Evolutionary conservation across 139 green algal genomes (phyloP), one percentile per base, ranked within the genome.

Genomic region (Parachlorella kessleri): DNA sequence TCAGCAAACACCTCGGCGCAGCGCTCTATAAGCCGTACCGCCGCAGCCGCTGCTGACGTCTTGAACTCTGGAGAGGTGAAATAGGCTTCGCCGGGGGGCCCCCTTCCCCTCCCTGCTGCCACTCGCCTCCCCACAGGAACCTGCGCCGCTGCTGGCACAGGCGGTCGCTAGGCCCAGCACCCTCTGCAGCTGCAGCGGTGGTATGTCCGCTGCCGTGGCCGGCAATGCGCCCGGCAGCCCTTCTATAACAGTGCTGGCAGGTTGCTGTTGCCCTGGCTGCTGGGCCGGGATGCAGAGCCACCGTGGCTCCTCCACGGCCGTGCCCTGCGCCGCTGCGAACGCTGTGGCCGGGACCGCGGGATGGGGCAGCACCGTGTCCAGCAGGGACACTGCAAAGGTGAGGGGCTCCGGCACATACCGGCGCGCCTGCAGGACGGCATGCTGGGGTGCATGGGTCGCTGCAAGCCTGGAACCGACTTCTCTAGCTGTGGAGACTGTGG

Each of bases 341-440:
- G 41, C 33, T 10, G 55, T 39, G 24, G 63, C 14, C 36, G 26
- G 5, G 48, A 24, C 33, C 6, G 23, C 53, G 3, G 40, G 59
- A 32, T n/a, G 37, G 3, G 71, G 64, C 41, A 74, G 36, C 35
- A 36, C 70, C 9, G 77, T 73, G 2, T 65, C 40, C 35, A 95
- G 68, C 64, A 86, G 38, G 39, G 78, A 78, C 33, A 78, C 72
- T 3, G 89, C 78, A 75, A 94, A 96, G 38, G 65, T 76, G 0
- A 96, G 79, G 2, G 82, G 67, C 84, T 97, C 93, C 0, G 93
- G 92, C 1, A 77, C 70, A n/a, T 83, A 81, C 23, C 92, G 86
- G 30, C 78, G 55, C 1, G 82, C 91, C n/a, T n/a, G n/a, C n/a
- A n/a, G n/a, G n/a, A n/a, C n/a, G n/a, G n/a, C n/a, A n/a, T n/a